Conservation (phyloP, 208 protist genomes). For the Acanthamoeba castellanii region DNA sequence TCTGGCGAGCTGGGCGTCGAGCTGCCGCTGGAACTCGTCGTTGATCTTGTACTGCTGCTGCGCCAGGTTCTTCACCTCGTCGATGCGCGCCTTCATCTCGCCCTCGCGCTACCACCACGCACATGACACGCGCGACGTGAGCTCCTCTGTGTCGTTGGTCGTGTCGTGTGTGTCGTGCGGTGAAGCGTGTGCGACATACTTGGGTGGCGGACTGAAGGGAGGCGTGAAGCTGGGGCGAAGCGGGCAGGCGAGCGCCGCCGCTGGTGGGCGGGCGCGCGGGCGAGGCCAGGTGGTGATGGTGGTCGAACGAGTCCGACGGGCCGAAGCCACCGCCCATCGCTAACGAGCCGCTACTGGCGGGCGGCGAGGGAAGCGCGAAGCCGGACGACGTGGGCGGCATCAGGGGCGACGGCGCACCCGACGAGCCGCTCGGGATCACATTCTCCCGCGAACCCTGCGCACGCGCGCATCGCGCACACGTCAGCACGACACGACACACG, state of each 20-base stretch:
- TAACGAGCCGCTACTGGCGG: neutral
- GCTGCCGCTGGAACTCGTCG: neutral
- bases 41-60: constrained; percentile 18
- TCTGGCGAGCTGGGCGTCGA: neutral
- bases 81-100: neutral
- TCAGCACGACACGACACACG: too few species aligned
- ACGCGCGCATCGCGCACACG: too few species aligned
- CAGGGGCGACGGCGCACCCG: neutral
- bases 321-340: neutral
- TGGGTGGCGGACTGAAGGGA: neutral
- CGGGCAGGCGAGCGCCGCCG: neutral
- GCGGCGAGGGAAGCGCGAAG: neutral
- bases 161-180: too few species aligned
- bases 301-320: neutral
- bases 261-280: neutral
- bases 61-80: neutral
- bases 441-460: too few species aligned
- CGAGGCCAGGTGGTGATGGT: neutral
- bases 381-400: neutral
- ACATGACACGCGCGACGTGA: neutral
- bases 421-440: too few species aligned
- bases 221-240: neutral
- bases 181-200: neutral
- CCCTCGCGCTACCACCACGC: neutral
- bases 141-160: too few species aligned